Conservation (phyloP, 352 stramenopile genomes). For the Phytophthora hybrid region DNA sequence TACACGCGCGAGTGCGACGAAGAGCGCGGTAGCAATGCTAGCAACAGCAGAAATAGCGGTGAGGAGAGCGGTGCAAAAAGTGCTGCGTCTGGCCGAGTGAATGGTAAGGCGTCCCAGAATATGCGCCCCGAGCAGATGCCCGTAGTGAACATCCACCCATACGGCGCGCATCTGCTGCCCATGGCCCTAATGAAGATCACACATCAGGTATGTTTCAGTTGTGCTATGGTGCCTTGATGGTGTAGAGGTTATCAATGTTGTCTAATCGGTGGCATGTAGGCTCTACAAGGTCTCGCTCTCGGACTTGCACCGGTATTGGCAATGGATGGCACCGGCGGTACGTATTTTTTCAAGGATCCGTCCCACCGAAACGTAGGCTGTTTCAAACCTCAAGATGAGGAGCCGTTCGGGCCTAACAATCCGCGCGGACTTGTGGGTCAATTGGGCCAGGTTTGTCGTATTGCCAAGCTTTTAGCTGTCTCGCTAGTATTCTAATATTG, state of each 20-base stretch:
- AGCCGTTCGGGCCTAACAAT: constrained; percentile 98
- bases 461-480: background rate
- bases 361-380: constrained; percentile 94
- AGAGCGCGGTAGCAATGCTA: constrained; percentile 20
- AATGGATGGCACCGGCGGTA: constrained; percentile 97
- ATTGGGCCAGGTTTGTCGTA: constrained; percentile 61
- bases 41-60: constrained; percentile 17
- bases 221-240: background rate
- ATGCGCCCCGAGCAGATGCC: constrained; percentile 62
- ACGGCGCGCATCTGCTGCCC: constrained; percentile 77
- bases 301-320: constrained; percentile 93
- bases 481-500: background rate
- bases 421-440: constrained; percentile 92
- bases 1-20: constrained; percentile 42
- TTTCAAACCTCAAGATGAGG: constrained; percentile 99
- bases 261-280: constrained; percentile 36
- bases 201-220: constrained; percentile 59
- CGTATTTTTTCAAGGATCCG: constrained; percentile 97
- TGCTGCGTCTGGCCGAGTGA: constrained; percentile 13
- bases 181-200: constrained; percentile 85
- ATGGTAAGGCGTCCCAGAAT: constrained; percentile 39
- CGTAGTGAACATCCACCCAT: constrained; percentile 82
- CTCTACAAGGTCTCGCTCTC: constrained; percentile 91
- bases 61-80: constrained; percentile 25
- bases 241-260: background rate